These are phyloP conservation scores for Teunomyces atbi DNA, from an alignment of 805 yeast genomes.

Conservation along the genomic window DNA sequence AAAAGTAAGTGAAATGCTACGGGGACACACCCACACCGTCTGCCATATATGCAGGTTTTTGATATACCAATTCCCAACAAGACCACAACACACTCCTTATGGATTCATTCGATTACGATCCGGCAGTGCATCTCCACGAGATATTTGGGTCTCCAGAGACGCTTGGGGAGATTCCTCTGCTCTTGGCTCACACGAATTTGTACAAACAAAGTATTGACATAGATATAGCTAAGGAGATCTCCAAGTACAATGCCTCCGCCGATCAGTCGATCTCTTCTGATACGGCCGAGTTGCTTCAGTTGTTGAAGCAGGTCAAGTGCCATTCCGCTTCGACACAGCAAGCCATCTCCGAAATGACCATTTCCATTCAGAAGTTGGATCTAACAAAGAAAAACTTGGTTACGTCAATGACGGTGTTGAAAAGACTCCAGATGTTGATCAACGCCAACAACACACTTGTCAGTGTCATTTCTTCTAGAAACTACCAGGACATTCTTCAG, in stretches of 20 bases:
- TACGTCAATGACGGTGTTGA: slow-evolving; percentile 78
- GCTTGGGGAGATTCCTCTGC: slow-evolving; percentile 48
- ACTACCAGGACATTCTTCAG: slow-evolving; percentile 56
- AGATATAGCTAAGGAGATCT: slow-evolving; percentile 41
- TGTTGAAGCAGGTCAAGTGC: slow-evolving; percentile 46
- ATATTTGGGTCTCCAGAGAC: slow-evolving; percentile 41
- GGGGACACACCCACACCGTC: too few species aligned
- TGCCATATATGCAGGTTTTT: too few species aligned
- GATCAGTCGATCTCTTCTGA: slow-evolving; percentile 25
- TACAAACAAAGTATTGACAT: slow-evolving; percentile 51
- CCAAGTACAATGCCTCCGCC: slow-evolving; percentile 28
- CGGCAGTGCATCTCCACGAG: slow-evolving; percentile 5
- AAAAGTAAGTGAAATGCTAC: too few species aligned
- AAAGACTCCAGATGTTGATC: slow-evolving; percentile 82
- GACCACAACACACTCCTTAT: slow-evolving; percentile 4
- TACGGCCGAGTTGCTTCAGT: slow-evolving; percentile 39
- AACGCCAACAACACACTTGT: slow-evolving; percentile 67
- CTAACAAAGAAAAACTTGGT: slow-evolving; percentile 81
- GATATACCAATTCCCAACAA: too few species aligned
- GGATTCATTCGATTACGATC: slow-evolving; percentile 6
- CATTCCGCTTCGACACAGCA: slow-evolving; percentile 56
- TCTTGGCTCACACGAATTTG: slow-evolving; percentile 47
- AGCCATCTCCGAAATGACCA: slow-evolving; percentile 67
- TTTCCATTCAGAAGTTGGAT: slow-evolving; percentile 75
- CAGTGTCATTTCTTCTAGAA: slow-evolving; percentile 42